A percentile compares a stretch with the other conserved stretches of the same genome.
Conservation (phyloP, 2,329 filamentous ascomycete species). For the Diaporthe helianthi region DNA sequence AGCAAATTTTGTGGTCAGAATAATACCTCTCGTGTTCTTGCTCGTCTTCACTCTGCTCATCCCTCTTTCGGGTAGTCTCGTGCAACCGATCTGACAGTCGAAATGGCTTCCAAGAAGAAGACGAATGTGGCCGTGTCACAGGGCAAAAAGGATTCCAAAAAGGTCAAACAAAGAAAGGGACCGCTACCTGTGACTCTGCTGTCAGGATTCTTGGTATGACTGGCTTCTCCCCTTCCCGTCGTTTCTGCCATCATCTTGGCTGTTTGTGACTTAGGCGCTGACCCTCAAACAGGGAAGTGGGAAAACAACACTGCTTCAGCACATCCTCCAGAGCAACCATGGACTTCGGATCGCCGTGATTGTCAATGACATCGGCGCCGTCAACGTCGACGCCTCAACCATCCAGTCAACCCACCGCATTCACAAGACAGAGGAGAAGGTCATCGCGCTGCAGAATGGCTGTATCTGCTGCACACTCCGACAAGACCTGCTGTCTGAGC, state of each 20-base stretch:
- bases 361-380: slow-evolving; percentile 73
- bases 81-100: too few relatives aligned
- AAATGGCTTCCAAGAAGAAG: slow-evolving; percentile 3
- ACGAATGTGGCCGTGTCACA: neutral
- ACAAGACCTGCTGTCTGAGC: slow-evolving; percentile 73
- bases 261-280: neutral
- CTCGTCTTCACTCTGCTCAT: too few relatives aligned
- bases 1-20: too few relatives aligned
- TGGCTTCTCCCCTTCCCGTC: slow-evolving; percentile 25
- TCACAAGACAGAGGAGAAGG: slow-evolving; percentile 66
- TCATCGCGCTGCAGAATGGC: slow-evolving; percentile 74
- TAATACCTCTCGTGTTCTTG: neutral
- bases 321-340: slow-evolving; percentile 72
- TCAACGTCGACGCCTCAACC: slow-evolving; percentile 69
- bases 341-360: slow-evolving; percentile 74
- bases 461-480: slow-evolving; percentile 80
- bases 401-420: slow-evolving; percentile 61
- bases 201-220: slow-evolving; percentile 62
- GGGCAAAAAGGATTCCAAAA: neutral
- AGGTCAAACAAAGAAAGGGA: neutral
- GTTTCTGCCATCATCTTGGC: too few relatives aligned
- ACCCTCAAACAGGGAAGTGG: slow-evolving; percentile 62
- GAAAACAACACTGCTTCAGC: slow-evolving; percentile 74
- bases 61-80: too few relatives aligned
- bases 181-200: slow-evolving; percentile 65